Evolutionary conservation across 306 rosid species (phyloP).

Genomic region (Dryas octopetala): DNA sequence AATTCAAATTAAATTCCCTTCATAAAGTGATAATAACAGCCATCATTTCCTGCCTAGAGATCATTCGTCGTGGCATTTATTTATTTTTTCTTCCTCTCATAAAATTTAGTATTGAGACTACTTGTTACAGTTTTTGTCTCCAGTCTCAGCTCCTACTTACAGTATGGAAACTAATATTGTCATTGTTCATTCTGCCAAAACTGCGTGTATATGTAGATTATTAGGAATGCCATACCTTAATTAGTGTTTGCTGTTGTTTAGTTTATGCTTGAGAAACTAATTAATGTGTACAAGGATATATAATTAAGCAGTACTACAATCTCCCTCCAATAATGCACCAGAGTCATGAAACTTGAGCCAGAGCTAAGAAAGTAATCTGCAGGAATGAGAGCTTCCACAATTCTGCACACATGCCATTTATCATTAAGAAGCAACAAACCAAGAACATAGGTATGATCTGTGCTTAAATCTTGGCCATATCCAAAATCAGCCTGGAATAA

Average conservation of each 20-base stretch:
- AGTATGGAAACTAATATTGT: no score
- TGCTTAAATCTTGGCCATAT: neutral
- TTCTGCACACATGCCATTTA: no score
- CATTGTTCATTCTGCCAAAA: no score
- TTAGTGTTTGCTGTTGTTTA: neutral
- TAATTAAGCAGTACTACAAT: constrained; percentile 25
- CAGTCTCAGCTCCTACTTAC: neutral
- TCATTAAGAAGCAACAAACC: neutral
- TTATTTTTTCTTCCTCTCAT: neutral
- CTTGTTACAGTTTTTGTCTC: neutral
- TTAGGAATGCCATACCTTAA: neutral
- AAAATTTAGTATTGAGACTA: neutral
- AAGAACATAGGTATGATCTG: neutral
- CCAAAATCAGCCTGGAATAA: neutral
- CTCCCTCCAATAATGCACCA: neutral
- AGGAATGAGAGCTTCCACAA: no score
- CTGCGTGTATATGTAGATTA: neutral
- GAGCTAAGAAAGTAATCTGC: no score
- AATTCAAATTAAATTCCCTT: constrained; percentile 40
- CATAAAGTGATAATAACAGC: constrained; percentile 48
- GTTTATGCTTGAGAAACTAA: neutral
- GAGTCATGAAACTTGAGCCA: neutral
- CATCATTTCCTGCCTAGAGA: constrained; percentile 47
- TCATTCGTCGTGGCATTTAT: constrained; percentile 67
- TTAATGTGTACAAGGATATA: constrained; percentile 16